Base-by-base conservation (phyloP, 257 asterid species). In the Nicotiana paniculata region DNA sequence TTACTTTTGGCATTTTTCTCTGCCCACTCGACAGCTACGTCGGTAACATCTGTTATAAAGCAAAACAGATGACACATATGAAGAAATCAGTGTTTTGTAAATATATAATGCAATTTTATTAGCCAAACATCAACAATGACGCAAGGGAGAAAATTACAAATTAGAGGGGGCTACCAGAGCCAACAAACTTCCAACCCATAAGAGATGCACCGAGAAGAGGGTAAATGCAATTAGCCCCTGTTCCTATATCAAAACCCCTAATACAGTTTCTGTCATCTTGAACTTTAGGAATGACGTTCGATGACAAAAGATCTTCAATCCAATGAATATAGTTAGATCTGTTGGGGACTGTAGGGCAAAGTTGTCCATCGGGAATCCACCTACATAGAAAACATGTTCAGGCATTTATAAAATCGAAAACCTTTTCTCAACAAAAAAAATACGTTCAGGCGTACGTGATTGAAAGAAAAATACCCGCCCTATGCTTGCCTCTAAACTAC, bases 351-450 rank as follows among this genome's bases (percentile, higher is more conserved):
- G 99, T 94, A 26, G 99, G 97, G 86, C 99, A 96, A 58, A 96
- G 97, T 93, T 93, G 99, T 82, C 99, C 98, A 86, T 96, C 98
- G 6, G 97, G 98, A 86, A 94, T 93, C 99, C 97, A 96, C 99
- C 99, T 95, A 83, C 81, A 84, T 51, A 15, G 28, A 26, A n/a
- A 74, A 74, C 62, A 15, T 7, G 24, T 48, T 74, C 43, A 48
- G n/a, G 43, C 24, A 26, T 43, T 43, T 43, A 43, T 43, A 9
- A 43, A 43, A 9, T 9, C 51, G 51, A 8, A 39, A 43, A 43
- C 51, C 51, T 43, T 43, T 43, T 2, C 51, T 43, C 51, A 43
- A 43, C 12, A 43, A 43, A 43, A 43, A 43, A 0, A 43, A 43
- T 9, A 43, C 51, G 3, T 43, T 43, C 51, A 9, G 51, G 51